phyloP scores from a whole-genome alignment of 257 asterid species.

The Petunia secreta region DNA sequence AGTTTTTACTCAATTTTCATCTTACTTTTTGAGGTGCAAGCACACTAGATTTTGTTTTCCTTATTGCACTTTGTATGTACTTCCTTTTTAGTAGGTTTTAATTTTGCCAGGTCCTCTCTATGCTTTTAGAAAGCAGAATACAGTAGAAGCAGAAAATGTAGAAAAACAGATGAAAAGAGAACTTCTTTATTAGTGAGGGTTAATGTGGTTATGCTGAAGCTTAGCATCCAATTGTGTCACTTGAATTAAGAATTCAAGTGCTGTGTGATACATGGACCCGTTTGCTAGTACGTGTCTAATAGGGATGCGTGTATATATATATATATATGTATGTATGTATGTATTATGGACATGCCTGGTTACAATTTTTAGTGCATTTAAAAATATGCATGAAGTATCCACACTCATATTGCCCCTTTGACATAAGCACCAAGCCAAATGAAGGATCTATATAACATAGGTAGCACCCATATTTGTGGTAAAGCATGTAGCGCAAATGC shows the following conservation, averaged over 20 bases:
- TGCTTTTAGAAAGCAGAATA: not conserved
- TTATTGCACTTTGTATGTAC: not conserved
- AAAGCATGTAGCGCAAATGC: not conserved
- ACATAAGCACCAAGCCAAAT: not conserved
- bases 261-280: not conserved
- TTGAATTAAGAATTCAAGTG: not conserved
- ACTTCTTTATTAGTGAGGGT: no score
- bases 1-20: not conserved
- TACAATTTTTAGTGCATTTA: no score
- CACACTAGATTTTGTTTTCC: not conserved
- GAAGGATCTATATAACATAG: not conserved
- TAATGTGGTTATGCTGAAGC: not conserved
- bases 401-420: not conserved
- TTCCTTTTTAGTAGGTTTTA: not conserved
- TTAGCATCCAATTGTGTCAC: not conserved
- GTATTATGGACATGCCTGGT: not conserved
- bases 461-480: not conserved
- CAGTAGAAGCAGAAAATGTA: no score
- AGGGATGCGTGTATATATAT: no score
- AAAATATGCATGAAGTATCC: not conserved
- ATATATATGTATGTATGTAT: no score
- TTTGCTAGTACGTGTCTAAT: not conserved
- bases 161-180: no score
- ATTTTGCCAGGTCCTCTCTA: no score
- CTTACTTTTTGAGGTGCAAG: not conserved